Base-by-base conservation (phyloP, 345 rosid species). In the Populus alba region DNA sequence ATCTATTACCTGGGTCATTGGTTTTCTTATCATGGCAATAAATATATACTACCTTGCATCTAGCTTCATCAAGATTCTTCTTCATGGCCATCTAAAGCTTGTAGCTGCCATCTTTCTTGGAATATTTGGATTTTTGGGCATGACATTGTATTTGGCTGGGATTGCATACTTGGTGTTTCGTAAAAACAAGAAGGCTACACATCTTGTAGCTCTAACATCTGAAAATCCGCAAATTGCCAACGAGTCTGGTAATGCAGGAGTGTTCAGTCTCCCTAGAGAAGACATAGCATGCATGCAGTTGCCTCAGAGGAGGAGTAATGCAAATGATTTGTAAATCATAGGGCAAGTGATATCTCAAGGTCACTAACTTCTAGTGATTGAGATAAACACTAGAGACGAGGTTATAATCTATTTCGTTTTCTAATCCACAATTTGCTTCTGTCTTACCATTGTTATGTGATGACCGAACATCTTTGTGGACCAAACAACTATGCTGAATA, bases 1-100 rank as follows among this genome's bases (percentile, higher is more conserved):
- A 73, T 79, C 86, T 35, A n/a, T 91, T 77, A 93, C 99, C 5
- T 92, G 97, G 98, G 53, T 86, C 81, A 88, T 94, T 47, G 97
- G 97, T 72, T 84, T 86, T 33, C 81, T 93, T 76, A 90, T 95
- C 41, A 93, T 91, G 96, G 84, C 87, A 45, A 95, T 92, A 75
- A 93, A 95, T 76, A 72, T 95, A 66, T 95, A 88, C 81, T 93
- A 90, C 75, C 85, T 92, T 1, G 86, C 76, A 12, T 77, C 87
- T 41, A 86, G 90, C 69, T 93, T 93, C 85, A 72, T 89, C 77
- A 83, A 89, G 61, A 76, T 92, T 74, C 90, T 95, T 71, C 71
- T 92, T 27, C 89, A 80, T 66, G 68, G 86, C 75, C 83, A 84
- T 55, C 79, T 85, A 79, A 80, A 87, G 75, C 82, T 80, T 57